A percentile compares a stretch with the other conserved stretches of the same genome.
These are phyloP conservation scores for Leccinum disarticulatum DNA, from an alignment of 768 basidiomycete species.

Conservation along the genomic window DNA sequence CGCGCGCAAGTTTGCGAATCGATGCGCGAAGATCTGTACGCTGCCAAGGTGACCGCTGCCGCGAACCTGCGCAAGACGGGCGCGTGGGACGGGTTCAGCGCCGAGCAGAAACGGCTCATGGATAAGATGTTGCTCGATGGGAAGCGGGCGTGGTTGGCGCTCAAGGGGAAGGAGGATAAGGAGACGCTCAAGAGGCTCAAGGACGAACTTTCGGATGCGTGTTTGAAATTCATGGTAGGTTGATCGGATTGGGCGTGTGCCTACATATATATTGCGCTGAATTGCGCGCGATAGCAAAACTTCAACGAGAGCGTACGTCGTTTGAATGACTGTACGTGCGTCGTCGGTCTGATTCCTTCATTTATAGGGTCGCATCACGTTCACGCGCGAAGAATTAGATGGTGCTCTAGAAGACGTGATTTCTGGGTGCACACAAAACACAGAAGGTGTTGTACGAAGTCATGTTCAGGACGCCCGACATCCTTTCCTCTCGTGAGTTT, in stretches of 20 bases:
- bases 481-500: conserved; percentile 63
- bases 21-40: conserved; percentile 74
- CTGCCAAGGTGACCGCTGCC: conserved; percentile 46
- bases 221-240: conserved; percentile 43
- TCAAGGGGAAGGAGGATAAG: conserved; percentile 68
- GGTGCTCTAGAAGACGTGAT: conserved; percentile 80
- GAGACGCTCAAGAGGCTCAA: conserved; percentile 63
- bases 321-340: conserved; percentile 20
- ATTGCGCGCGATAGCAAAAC: no score
- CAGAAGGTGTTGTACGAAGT: conserved; percentile 65
- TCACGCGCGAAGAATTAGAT: conserved; percentile 70
- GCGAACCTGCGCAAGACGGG: conserved; percentile 64
- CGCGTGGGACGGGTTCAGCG: conserved; percentile 54
- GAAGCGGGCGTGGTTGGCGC: no score
- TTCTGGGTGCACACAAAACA: conserved; percentile 68
- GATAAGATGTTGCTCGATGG: conserved; percentile 23
- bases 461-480: conserved; percentile 80
- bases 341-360: conserved; percentile 3
- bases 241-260: no score
- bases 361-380: conserved; percentile 58
- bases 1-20: conserved; percentile 64
- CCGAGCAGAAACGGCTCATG: conserved; percentile 41
- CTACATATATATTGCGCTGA: no score
- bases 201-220: conserved; percentile 72
- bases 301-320: no score